These are phyloP conservation scores for Ophiostoma himal-ulmi DNA, from an alignment of 2,329 filamentous ascomycete species.

Conservation along the genomic window DNA sequence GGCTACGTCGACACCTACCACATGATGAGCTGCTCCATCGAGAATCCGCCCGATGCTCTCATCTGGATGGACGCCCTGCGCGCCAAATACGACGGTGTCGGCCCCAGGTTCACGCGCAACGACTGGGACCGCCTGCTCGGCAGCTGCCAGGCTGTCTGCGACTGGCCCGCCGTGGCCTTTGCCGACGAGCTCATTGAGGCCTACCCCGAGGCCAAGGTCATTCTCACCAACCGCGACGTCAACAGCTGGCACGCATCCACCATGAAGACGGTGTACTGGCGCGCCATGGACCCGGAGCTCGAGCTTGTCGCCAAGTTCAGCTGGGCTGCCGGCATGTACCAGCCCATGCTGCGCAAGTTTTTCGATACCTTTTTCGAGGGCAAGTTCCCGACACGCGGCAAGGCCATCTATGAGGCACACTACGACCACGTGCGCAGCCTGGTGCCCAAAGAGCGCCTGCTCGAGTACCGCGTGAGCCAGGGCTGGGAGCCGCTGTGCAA, in stretches of 20 bases:
- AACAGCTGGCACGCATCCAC: conserved; percentile 38
- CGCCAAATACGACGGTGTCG: conserved; percentile 50
- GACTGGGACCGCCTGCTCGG: conserved; percentile 45
- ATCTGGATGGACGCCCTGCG: conserved; percentile 64
- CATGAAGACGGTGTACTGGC: conserved; percentile 23
- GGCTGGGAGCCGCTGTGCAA: conserved; percentile 40
- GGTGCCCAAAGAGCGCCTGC: conserved; percentile 33
- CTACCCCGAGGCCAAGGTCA: conserved; percentile 46
- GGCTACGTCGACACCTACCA: conserved; percentile 66
- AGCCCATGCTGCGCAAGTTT: conserved; percentile 24
- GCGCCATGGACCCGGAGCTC: conserved; percentile 20
- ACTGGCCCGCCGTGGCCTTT: conserved; percentile 30
- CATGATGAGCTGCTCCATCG: conserved; percentile 64
- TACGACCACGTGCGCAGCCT: conserved; percentile 30
- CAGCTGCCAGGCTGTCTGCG: conserved; percentile 24
- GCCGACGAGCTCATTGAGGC: conserved; percentile 41
- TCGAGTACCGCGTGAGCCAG: conserved; percentile 37
- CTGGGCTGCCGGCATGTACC: conserved; percentile 23
- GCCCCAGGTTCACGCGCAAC: conserved; percentile 54
- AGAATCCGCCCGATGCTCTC: conserved; percentile 61
- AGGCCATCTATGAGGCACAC: conserved; percentile 21
- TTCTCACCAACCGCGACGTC: conserved; percentile 39
- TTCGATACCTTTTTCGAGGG: conserved; percentile 22
- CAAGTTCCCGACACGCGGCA: conserved; percentile 19
- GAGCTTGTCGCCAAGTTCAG: conserved; percentile 15